Conservation (phyloP, 148 eudicot genomes). For the Rhododendron henanense region DNA sequence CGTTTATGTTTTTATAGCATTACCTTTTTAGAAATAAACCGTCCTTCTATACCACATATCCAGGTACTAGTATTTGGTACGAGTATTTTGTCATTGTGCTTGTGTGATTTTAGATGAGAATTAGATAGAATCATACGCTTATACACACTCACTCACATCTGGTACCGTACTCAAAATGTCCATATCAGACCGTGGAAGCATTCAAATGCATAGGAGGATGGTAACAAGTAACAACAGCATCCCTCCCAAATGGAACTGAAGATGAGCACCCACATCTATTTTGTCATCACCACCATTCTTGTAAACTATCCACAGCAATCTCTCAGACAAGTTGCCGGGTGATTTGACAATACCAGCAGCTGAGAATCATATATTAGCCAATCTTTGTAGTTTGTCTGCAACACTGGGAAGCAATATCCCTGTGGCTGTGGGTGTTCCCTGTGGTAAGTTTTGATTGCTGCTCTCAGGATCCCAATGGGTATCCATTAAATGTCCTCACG, state of each 20-base stretch:
- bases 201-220: not conserved
- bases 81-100: not conserved
- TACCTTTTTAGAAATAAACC: not conserved
- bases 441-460: slow-evolving; percentile 2
- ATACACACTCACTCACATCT: not conserved
- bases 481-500: not conserved
- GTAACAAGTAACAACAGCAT: not conserved
- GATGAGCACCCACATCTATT: slow-evolving; percentile 19
- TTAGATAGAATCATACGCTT: not conserved
- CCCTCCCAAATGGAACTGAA: not conserved
- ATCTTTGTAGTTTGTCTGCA: not conserved
- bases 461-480: not conserved
- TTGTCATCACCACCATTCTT: slow-evolving; percentile 10
- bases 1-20: too few relatives aligned
- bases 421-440: not conserved
- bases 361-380: not conserved
- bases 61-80: too few relatives aligned
- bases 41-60: not conserved
- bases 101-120: not conserved
- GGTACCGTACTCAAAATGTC: not conserved
- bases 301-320: slow-evolving; percentile 12
- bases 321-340: slow-evolving; percentile 11
- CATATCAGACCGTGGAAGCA: not conserved
- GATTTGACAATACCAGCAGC: not conserved
- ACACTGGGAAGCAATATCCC: not conserved